Evolutionary conservation across 805 yeast species (phyloP).

Genomic region (Komagataella mondaviorum): DNA sequence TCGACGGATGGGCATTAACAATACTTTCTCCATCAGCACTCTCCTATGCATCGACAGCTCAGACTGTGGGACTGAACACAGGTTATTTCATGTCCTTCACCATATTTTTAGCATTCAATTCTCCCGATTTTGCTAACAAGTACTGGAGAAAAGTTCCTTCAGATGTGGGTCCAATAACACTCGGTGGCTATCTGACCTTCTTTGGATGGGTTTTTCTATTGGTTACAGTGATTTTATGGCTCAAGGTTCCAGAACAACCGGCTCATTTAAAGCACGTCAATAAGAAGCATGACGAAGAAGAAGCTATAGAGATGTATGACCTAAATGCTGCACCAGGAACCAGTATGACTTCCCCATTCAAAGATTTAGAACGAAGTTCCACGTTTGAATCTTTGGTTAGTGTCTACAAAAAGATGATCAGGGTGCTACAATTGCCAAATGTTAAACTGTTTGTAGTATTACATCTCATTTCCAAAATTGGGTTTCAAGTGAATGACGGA

Average conservation of each 20-base stretch:
- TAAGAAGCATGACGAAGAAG: constrained; percentile 8
- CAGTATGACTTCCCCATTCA: constrained; percentile 11
- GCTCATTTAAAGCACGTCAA: constrained; percentile 19
- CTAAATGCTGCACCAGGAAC: constrained; percentile 14
- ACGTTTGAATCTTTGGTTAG: constrained; percentile 9
- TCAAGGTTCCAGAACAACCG: constrained; percentile 64
- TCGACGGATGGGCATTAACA: constrained; percentile 97
- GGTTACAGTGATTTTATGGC: constrained; percentile 48
- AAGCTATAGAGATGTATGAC: constrained; percentile 16
- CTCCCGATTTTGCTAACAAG: constrained; percentile 85
- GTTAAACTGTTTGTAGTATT: constrained; percentile 64
- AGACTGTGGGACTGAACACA: constrained; percentile 85
- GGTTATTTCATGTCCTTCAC: constrained; percentile 92
- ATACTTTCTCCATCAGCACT: constrained; percentile 65
- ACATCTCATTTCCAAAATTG: constrained; percentile 73
- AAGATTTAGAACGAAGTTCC: constrained; percentile 1
- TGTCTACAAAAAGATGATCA: constrained; percentile 48
- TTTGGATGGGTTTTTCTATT: constrained; percentile 65
- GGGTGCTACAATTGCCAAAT: constrained; percentile 54
- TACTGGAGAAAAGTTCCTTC: constrained; percentile 53
- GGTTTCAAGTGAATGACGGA: constrained; percentile 92
- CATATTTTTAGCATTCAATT: constrained; percentile 78
- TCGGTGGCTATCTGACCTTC: constrained; percentile 63
- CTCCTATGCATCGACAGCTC: constrained; percentile 93
- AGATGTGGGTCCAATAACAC: constrained; percentile 51